Conservation (phyloP, 1,284 basidiomycete species). For the Apiotrichum akiyoshidainum region DNA sequence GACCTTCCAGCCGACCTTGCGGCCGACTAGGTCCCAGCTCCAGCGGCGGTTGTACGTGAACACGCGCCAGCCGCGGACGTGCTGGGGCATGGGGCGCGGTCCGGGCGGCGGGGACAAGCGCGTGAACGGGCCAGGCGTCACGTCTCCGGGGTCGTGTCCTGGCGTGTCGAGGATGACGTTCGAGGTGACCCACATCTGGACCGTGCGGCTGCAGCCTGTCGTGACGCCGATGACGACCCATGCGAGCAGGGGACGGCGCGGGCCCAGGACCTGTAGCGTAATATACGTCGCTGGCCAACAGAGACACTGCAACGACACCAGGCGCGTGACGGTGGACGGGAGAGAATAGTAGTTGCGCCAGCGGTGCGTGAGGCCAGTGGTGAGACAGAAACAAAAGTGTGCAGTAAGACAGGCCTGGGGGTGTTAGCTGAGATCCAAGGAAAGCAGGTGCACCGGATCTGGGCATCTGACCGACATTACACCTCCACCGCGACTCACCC, state of each 20-base stretch:
- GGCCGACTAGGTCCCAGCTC: conserved; percentile 48
- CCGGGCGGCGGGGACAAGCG: conserved; percentile 9
- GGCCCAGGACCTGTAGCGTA: conserved; percentile 47
- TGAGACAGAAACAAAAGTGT: conserved; percentile 51
- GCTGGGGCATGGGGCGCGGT: conserved; percentile 20
- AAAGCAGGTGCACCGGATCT: too few species aligned
- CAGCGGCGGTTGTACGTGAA: conserved; percentile 43
- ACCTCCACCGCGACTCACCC: conserved; percentile 30
- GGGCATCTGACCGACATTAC: too few species aligned
- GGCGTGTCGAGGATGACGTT: conserved; percentile 35
- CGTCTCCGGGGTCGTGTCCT: not conserved
- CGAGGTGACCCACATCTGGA: conserved; percentile 53
- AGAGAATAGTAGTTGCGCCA: conserved; percentile 52
- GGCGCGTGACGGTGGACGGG: conserved; percentile 49
- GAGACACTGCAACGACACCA: conserved; percentile 52
- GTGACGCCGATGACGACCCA: conserved; percentile 53
- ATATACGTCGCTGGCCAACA: conserved; percentile 52
- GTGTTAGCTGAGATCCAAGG: too few species aligned
- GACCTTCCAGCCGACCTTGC: conserved; percentile 47
- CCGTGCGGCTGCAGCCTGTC: conserved; percentile 45
- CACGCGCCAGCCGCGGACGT: conserved; percentile 29
- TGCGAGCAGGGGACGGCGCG: conserved; percentile 42
- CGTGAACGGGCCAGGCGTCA: conserved; percentile 7
- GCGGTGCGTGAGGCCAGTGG: conserved; percentile 50
- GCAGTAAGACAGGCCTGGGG: conserved; percentile 48